A percentile compares a stretch with the other conserved stretches of the same genome.
Conservation (phyloP, 2,329 filamentous ascomycete genomes). For the Beauveria pseudobassiana region DNA sequence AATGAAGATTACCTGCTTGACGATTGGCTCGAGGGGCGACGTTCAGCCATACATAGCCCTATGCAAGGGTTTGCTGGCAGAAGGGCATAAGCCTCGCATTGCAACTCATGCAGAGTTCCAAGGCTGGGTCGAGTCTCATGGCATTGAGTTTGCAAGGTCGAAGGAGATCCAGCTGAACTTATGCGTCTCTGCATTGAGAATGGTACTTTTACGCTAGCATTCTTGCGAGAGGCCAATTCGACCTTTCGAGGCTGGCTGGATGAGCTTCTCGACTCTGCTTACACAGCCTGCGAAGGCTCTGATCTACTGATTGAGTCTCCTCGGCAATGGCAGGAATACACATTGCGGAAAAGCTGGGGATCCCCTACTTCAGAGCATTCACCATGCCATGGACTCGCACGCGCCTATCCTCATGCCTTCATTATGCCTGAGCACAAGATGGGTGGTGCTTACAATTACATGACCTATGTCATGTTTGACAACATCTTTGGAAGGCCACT, state of each 20-base stretch:
- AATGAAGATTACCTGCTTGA: slow-evolving; percentile 82
- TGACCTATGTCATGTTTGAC: slow-evolving; percentile 94
- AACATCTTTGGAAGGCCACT: slow-evolving; percentile 91
- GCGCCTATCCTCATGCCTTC: slow-evolving; percentile 91
- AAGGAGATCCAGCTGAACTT: slow-evolving; percentile 84
- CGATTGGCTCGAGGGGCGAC: slow-evolving; percentile 91
- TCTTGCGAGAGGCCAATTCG: slow-evolving; percentile 76
- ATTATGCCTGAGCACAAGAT: slow-evolving; percentile 88
- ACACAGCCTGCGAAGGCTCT: slow-evolving; percentile 73
- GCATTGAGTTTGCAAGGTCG: slow-evolving; percentile 86
- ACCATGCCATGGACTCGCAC: slow-evolving; percentile 99
- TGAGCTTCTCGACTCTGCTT: slow-evolving; percentile 74
- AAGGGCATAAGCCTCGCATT: slow-evolving; percentile 81
- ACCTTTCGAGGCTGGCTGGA: slow-evolving; percentile 96
- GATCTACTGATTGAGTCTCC: slow-evolving; percentile 89
- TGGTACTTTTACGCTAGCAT: slow-evolving; percentile 91
- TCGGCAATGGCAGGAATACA: slow-evolving; percentile 97
- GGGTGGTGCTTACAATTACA: slow-evolving; percentile 90
- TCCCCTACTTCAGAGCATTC: slow-evolving; percentile 95
- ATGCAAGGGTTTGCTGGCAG: slow-evolving; percentile 80
- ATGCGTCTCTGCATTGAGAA: slow-evolving; percentile 97
- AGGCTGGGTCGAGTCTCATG: slow-evolving; percentile 82
- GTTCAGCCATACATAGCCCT: slow-evolving; percentile 97
- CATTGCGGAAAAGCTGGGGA: slow-evolving; percentile 84
- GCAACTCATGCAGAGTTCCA: slow-evolving; percentile 90